Base-by-base conservation (phyloP, 805 yeast genomes). In the Wickerhamomyces silvicola region DNA sequence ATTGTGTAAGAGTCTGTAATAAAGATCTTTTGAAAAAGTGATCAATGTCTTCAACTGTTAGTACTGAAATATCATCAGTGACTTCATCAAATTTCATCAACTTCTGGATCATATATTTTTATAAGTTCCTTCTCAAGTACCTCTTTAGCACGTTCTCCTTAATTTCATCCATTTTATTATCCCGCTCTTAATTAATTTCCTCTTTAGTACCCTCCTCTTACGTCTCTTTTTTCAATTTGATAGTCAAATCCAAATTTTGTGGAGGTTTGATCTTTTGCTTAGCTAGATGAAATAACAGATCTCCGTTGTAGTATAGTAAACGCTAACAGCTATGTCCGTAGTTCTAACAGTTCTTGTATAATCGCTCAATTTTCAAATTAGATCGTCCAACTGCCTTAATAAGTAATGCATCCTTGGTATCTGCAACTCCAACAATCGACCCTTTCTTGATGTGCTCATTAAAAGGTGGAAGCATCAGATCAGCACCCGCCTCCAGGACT, bases 241-340 rank as follows among this genome's bases (percentile, higher is more conserved):
- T 37, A 24, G 39, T 52, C 17, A 52, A 18, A 6, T 54, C 60
- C 17, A 56, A 54, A 13, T 50, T 59, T 8, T 35, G 39, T 1
- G 85, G 86, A 7, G 62, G 52, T 11, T 56, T 50, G 4, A 63
- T 38, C n/a, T 64, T 68, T 1, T 48, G 48, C 38, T 75, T 73
- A 29, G 73, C 73, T 38, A 72, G 46, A 22, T 60, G 60, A 30
- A 62, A 71, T 31, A 90, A 60, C 32, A 70, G 73, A 52, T 90
- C 98, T 4, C 73, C 80, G 12, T 70, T 54, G n/a, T n/a, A 20
- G 67, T 68, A 45, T 86, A 95, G n/a, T 75, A 45, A 5, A 86
- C 61, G 29, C 70, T 66, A 1, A 88, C 94, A 0, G 92, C 95
- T 19, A 81, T 74, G 10, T 97, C 98, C 11, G 68, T 67, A 11